Conservation (phyloP, 2,329 filamentous ascomycete genomes). For the Myriosclerotinia scirpicola region DNA sequence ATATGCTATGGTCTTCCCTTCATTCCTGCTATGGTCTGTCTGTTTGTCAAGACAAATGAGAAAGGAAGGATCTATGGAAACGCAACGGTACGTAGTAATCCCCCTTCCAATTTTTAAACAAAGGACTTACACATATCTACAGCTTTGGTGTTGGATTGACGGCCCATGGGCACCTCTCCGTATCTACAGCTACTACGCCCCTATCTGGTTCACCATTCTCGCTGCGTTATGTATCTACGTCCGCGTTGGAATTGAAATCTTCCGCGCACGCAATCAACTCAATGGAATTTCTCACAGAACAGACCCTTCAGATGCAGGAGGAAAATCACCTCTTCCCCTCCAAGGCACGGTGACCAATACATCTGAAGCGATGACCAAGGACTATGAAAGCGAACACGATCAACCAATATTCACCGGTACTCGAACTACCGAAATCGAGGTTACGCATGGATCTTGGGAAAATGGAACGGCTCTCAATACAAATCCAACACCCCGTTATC, state of each 20-base stretch:
- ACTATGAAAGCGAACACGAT: constrained; percentile 5
- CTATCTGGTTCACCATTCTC: constrained; percentile 64
- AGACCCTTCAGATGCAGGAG: constrained; percentile 27
- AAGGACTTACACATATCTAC: constrained; percentile 56
- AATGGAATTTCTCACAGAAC: constrained; percentile 16
- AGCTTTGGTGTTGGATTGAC: constrained; percentile 78
- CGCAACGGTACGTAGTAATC: constrained; percentile 33
- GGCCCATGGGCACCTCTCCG: constrained; percentile 67
- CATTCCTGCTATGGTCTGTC: constrained; percentile 53
- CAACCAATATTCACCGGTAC: constrained; percentile 24
- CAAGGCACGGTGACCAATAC: not conserved
- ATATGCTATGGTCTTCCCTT: constrained; percentile 58
- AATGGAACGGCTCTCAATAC: constrained; percentile 4
- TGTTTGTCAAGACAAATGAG: constrained; percentile 48
- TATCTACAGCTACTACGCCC: constrained; percentile 72
- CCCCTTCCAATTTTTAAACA: too few species aligned
- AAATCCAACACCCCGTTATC: not conserved
- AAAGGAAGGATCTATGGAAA: constrained; percentile 43
- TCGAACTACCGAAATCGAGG: constrained; percentile 35
- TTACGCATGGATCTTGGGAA: constrained; percentile 25
- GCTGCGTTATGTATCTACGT: constrained; percentile 65
- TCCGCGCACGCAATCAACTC: constrained; percentile 53
- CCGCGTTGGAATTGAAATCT: constrained; percentile 63
- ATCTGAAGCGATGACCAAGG: constrained; percentile 2
- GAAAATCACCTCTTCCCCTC: constrained; percentile 40